phyloP scores from a whole-genome alignment of 2,329 filamentous ascomycete genomes.

The Ophiostoma perfectum region DNA sequence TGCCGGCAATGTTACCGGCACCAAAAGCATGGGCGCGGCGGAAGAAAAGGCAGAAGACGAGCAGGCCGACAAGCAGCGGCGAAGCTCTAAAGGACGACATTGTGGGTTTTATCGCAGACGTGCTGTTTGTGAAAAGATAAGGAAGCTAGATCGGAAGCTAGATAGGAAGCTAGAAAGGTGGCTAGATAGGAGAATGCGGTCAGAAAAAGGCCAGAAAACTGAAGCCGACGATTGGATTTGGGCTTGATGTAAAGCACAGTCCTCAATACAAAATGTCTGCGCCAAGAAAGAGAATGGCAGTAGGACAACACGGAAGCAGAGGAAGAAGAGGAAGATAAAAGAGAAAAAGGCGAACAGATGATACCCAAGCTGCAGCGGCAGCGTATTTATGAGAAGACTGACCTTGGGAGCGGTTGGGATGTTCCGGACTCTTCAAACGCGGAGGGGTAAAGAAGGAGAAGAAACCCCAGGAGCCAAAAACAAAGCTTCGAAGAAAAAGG shows the following conservation, averaged over 20 bases:
- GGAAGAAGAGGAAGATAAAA: not conserved
- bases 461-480: not conserved
- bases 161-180: no score
- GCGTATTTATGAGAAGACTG: not conserved
- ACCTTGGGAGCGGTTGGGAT: conserved; percentile 11
- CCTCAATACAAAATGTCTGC: not conserved
- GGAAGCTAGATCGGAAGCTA: no score
- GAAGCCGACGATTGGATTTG: not conserved
- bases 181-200: not conserved
- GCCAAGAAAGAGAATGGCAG: not conserved
- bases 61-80: conserved; percentile 49
- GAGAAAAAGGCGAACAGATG: not conserved
- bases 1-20: conserved; percentile 79
- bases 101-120: conserved; percentile 21
- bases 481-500: not conserved
- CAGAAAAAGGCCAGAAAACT: not conserved
- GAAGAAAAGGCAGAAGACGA: conserved; percentile 61
- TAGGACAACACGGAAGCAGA: no score
- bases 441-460: conserved; percentile 8
- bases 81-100: conserved; percentile 48
- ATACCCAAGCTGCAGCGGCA: not conserved
- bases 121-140: not conserved
- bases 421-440: not conserved
- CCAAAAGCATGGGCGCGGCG: conserved; percentile 71
- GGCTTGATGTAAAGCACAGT: not conserved